These are phyloP conservation scores for Pisolithus thermaeus DNA, from an alignment of 1,284 basidiomycete species.

Conservation along the genomic window DNA sequence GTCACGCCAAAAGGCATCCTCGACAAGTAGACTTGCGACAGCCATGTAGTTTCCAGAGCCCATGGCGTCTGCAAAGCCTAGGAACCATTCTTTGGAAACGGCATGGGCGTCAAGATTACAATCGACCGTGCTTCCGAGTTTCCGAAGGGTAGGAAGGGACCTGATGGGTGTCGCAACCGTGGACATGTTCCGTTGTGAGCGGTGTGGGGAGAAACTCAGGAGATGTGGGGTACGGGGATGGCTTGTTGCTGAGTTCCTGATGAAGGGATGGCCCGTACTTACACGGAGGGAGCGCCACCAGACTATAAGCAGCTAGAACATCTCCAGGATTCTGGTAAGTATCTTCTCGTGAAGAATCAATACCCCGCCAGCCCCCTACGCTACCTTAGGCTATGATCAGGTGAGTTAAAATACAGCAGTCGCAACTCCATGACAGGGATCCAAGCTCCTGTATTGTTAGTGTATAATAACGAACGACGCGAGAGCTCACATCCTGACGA, in stretches of 20 bases:
- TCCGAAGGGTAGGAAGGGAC: conserved; percentile 10
- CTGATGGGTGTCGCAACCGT: not conserved
- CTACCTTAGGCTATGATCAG: too few relatives aligned
- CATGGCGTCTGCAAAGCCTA: conserved; percentile 3
- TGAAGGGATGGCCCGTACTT: too few relatives aligned
- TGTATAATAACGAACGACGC: too few relatives aligned
- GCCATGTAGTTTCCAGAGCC: not conserved
- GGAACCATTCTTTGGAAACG: conserved; percentile 3
- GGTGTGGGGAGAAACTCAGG: not conserved
- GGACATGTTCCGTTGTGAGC: not conserved
- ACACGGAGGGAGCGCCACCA: too few relatives aligned
- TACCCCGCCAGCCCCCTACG: too few relatives aligned
- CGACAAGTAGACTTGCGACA: conserved; percentile 27
- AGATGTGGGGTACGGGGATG: not conserved
- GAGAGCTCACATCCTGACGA: too few relatives aligned
- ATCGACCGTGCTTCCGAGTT: conserved; percentile 4
- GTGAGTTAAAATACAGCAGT: too few relatives aligned
- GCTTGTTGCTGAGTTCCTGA: not conserved
- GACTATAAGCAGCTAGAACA: too few relatives aligned
- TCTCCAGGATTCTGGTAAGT: too few relatives aligned
- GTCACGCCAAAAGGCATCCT: conserved; percentile 44
- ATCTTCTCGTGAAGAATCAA: too few relatives aligned
- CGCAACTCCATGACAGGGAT: too few relatives aligned
- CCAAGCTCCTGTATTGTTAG: too few relatives aligned
- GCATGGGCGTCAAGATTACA: not conserved